Evolutionary conservation across 768 basidiomycete genomes (phyloP), one percentile per base, ranked within the genome.

Genomic region (Panaeolus papilionaceus): DNA sequence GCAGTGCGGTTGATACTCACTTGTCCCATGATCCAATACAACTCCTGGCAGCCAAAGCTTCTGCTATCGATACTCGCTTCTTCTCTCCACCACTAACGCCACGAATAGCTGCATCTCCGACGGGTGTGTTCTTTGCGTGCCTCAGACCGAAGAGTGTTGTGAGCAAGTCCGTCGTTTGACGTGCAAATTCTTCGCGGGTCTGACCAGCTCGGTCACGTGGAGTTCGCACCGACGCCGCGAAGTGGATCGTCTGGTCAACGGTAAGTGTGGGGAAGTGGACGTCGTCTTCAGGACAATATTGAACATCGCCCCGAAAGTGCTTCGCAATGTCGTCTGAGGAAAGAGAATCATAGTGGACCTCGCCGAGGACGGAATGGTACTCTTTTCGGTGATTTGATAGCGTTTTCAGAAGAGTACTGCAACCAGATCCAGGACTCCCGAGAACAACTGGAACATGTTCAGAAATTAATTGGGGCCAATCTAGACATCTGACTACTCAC

Each of bases 201-300:
- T 84, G 69, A 6, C 65, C 72, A 7, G 86, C 68, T 38, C 90
- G 86, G 3, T 77, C 78, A 37, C 80, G 86, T 2, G 94, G 93
- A 4, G 86, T 86, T 28, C 93, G 89, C 18, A 87, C 89, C 69
- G 83, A 85, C 0, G 90, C 85, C 0, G 92, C 90, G 66, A 93
- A 92, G 16, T 76, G 80, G 38, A 98, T 82, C 0, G 93, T 94
- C 74, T 94, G 85, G 61, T 86, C 84, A 38, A 95, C 93, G 5
- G 92, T 93, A 33, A 97, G 83, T 10, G 91, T 92, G 5, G 94
- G 92, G 71, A 95, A 92, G 75, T 95, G 94, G 1, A 92, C 81
- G 74, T 96, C 94, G 71, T 95, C 94, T 79, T 93, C 94, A 0
- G 92, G 92, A 68, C 86, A 90, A 75, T 93, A 95, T 65, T 87